Conservation (phyloP, 2,329 filamentous ascomycete species). For the Boeremia exigua region DNA sequence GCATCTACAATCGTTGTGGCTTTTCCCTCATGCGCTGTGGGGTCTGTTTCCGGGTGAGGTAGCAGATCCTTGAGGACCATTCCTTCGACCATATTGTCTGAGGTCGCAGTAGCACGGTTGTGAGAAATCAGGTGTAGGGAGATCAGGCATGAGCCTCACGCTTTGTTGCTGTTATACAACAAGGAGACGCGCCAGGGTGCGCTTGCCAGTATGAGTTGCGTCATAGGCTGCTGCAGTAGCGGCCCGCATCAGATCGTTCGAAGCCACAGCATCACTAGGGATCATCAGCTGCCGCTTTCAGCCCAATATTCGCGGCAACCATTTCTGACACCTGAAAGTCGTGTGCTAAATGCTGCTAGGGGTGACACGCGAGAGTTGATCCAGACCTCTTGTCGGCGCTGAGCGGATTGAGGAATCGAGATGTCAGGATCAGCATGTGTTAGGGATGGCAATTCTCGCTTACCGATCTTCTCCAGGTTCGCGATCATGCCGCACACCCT, state of each 20-base stretch:
- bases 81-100: conserved; percentile 31
- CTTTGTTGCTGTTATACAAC: conserved; percentile 12
- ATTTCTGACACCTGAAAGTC: background rate
- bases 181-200: conserved; percentile 10
- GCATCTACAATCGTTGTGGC: conserved; percentile 47
- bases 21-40: conserved; percentile 35
- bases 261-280: conserved; percentile 22
- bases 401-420: background rate
- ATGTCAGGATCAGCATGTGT: conserved; percentile 11
- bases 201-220: conserved; percentile 17
- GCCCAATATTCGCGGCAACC: conserved; percentile 7
- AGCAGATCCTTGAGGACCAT: conserved; percentile 47
- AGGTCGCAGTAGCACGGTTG: background rate
- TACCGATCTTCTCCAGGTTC: conserved; percentile 18
- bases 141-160: background rate
- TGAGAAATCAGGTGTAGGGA: background rate
- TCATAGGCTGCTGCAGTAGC: conserved; percentile 24
- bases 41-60: conserved; percentile 43
- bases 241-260: conserved; percentile 16
- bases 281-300: conserved; percentile 9
- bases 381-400: background rate
- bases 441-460: conserved; percentile 22
- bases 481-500: conserved; percentile 4
- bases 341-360: conserved; percentile 2
- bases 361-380: background rate